Conservation (phyloP, 257 asterid genomes). For the Rauvolfia tetraphylla region DNA sequence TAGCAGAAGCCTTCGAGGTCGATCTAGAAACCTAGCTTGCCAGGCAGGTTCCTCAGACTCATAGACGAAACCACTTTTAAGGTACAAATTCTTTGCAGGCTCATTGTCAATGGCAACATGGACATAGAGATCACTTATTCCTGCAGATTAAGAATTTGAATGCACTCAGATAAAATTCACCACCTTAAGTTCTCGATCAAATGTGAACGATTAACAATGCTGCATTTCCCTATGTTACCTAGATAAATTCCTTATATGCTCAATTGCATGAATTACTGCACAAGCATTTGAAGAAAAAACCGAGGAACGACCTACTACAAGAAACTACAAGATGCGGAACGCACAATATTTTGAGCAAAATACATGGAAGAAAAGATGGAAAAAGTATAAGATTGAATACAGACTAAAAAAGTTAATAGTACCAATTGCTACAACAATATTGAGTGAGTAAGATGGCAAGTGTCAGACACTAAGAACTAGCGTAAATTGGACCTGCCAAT, state of each 20-base stretch:
- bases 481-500: no score
- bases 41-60: conserved; percentile 95
- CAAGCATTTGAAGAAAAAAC: background rate
- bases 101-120: conserved; percentile 88
- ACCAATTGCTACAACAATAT: no score
- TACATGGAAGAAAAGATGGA: no score
- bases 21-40: conserved; percentile 90
- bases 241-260: no score
- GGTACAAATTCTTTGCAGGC: conserved; percentile 74
- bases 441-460: no score
- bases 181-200: background rate
- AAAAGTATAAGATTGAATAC: no score
- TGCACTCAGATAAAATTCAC: background rate
- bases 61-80: conserved; percentile 69
- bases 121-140: conserved; percentile 87
- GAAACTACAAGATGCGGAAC: no score
- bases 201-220: background rate
- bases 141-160: conserved; percentile 32
- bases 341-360: no score
- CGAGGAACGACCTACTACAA: no score
- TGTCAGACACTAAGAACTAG: no score
- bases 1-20: conserved; percentile 80
- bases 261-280: background rate
- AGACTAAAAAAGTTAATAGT: no score
- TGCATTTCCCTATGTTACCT: background rate